Conservation (phyloP, 163 green algal genomes). For the Trebouxiophyceae sp. region DNA sequence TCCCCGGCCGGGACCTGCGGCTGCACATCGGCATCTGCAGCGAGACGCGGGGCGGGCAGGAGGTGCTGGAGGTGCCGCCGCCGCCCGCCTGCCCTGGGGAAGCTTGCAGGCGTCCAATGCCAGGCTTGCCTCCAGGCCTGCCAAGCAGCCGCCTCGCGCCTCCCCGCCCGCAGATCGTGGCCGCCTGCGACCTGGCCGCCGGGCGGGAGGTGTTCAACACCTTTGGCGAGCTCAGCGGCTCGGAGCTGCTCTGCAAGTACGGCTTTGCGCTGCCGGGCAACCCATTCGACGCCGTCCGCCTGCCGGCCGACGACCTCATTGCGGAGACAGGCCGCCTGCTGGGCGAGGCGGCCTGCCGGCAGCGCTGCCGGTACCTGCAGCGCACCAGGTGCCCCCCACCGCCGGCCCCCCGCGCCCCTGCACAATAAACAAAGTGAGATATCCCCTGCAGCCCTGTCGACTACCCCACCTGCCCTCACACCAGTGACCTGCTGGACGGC, state of each 20-base stretch:
- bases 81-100: no score
- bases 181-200: constrained; percentile 35
- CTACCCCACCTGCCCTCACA: not conserved
- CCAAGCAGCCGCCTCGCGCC: no score
- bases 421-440: not conserved
- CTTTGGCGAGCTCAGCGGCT: constrained; percentile 76
- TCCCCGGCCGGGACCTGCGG: constrained; percentile 22
- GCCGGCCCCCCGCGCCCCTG: not conserved
- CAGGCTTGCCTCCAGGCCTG: no score
- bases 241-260: constrained; percentile 75
- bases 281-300: constrained; percentile 36
- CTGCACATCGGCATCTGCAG: constrained; percentile 75
- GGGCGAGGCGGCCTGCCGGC: not conserved
- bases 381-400: not conserved
- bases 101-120: constrained; percentile 1
- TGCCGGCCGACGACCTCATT: constrained; percentile 25
- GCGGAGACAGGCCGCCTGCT: constrained; percentile 3
- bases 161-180: constrained; percentile 76
- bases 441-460: not conserved
- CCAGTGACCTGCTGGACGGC: constrained; percentile 33
- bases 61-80: constrained; percentile 19
- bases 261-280: constrained; percentile 67
- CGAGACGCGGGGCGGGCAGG: constrained; percentile 13
- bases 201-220: constrained; percentile 79
- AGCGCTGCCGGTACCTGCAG: not conserved